phyloP scores from a whole-genome alignment of 257 asterid species.

The Capsicum chinense region DNA sequence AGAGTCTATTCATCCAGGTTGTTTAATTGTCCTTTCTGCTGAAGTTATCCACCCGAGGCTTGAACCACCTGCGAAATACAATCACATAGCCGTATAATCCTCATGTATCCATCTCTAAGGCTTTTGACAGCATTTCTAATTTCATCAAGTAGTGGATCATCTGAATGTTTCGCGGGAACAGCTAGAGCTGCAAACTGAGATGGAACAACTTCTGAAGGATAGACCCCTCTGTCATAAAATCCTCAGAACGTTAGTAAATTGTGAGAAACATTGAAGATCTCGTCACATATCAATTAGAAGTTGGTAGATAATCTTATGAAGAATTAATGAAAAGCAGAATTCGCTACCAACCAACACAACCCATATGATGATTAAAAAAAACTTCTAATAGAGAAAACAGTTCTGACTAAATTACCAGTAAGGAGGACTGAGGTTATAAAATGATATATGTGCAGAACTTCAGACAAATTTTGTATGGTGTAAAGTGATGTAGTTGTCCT shows the following conservation, averaged over 20 bases:
- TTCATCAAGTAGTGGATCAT: conserved; percentile 42
- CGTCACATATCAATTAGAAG: conserved; percentile 4
- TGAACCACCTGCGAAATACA: conserved; percentile 56
- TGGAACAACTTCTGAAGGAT: conserved; percentile 77
- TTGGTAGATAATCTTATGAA: conserved; percentile 6
- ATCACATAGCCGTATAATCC: conserved; percentile 66
- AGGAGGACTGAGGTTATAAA: not conserved
- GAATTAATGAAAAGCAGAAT: conserved; percentile 18
- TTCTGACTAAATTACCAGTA: conserved; percentile 24
- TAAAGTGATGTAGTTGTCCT: not conserved
- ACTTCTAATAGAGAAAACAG: not conserved
- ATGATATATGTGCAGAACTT: not conserved
- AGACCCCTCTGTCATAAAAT: conserved; percentile 67
- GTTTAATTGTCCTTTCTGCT: conserved; percentile 10
- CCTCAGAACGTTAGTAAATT: conserved; percentile 28
- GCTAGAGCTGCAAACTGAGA: conserved; percentile 41
- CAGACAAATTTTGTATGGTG: not conserved
- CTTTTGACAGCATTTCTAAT: conserved; percentile 51
- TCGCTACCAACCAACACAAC: conserved; percentile 7
- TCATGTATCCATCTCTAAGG: conserved; percentile 61
- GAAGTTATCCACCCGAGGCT: conserved; percentile 40
- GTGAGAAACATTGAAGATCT: not conserved
- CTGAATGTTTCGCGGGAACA: conserved; percentile 32
- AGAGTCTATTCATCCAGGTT: conserved; percentile 15
- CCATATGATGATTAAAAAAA: conserved; percentile 1